phyloP scores from a whole-genome alignment of 2,329 filamentous ascomycete species.

The Penicillium vulpinum region DNA sequence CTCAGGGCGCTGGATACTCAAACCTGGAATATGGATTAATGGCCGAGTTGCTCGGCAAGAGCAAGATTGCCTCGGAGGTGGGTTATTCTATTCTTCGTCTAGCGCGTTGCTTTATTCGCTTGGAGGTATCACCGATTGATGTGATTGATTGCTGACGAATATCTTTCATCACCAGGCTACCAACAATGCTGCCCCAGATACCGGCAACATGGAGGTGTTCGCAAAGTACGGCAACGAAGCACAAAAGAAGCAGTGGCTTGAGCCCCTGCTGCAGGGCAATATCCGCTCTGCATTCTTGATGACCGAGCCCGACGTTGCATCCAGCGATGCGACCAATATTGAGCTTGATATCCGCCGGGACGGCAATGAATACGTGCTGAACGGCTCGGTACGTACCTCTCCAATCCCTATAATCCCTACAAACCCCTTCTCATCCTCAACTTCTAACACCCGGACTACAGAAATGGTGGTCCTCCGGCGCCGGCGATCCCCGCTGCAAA shows the following conservation, averaged over 20 bases:
- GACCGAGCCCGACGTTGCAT: constrained; percentile 88
- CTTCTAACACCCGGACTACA: constrained; percentile 37
- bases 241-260: constrained; percentile 82
- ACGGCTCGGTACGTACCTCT: constrained; percentile 68
- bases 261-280: constrained; percentile 76
- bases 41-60: constrained; percentile 93
- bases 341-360: constrained; percentile 78
- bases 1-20: constrained; percentile 87
- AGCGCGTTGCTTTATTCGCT: constrained; percentile 1
- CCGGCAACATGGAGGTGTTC: constrained; percentile 92
- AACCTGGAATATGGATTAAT: constrained; percentile 98
- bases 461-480: constrained; percentile 99
- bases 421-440: background rate
- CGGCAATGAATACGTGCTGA: constrained; percentile 85
- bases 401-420: background rate
- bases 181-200: constrained; percentile 89
- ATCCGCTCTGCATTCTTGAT: constrained; percentile 90
- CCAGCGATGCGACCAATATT: constrained; percentile 91
- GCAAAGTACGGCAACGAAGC: constrained; percentile 85
- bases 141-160: background rate
- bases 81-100: constrained; percentile 2
- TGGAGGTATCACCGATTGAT: background rate
- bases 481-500: constrained; percentile 86
- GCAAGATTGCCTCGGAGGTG: constrained; percentile 72
- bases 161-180: constrained; percentile 56